Conservation (phyloP, 306 rosid genomes). For the Cicer chorassanicum region DNA sequence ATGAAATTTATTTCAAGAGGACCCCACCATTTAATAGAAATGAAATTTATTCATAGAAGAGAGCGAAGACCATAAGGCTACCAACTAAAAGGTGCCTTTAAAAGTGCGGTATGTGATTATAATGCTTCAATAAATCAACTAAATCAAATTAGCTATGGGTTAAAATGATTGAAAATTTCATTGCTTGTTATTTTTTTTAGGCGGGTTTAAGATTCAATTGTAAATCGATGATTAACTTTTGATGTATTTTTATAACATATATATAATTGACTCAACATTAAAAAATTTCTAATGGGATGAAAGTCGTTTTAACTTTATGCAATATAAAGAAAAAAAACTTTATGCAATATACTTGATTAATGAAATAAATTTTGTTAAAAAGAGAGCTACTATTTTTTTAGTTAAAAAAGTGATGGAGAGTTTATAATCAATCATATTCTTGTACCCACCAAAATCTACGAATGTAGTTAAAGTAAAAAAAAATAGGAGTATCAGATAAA, state of each 20-base stretch:
- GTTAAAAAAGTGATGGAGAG: no score
- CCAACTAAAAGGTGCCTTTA: conserved; percentile 37
- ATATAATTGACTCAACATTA: conserved; percentile 19
- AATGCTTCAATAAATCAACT: conserved; percentile 40
- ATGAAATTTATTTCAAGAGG: conserved; percentile 10
- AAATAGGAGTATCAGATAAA: no score
- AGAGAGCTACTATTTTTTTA: no score
- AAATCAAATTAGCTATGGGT: conserved; percentile 10
- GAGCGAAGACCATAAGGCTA: conserved; percentile 29
- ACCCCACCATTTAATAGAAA: conserved; percentile 20
- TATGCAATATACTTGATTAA: no score
- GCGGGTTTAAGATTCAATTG: conserved; percentile 25
- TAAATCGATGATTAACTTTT: conserved; percentile 26
- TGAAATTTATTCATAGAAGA: conserved; percentile 22
- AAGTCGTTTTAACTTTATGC: conserved; percentile 2
- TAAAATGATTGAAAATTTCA: conserved; percentile 41
- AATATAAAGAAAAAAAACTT: neutral
- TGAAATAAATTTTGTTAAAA: no score
- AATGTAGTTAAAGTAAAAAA: no score
- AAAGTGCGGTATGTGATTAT: conserved; percentile 40
- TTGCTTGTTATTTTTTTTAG: conserved; percentile 9
- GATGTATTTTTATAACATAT: neutral
- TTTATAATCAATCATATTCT: no score
- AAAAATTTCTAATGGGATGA: neutral
- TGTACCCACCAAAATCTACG: no score